These are phyloP conservation scores for Fraxinus albicans DNA, from an alignment of 305 asterid species.

Conservation along the genomic window DNA sequence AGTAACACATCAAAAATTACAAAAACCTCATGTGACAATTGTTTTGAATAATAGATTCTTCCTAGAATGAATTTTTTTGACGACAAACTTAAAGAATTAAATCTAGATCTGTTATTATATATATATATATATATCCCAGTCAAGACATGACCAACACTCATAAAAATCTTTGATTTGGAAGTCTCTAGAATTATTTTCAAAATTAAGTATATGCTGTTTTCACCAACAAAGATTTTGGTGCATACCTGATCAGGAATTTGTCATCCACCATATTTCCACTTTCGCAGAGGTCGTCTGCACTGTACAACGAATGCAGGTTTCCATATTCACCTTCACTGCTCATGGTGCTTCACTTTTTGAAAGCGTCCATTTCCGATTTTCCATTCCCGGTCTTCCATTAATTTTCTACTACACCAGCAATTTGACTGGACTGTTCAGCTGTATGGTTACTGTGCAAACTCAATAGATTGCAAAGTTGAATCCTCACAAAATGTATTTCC, in stretches of 20 bases:
- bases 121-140: neutral
- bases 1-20: neutral
- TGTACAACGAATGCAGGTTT: no score
- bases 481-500: conserved; percentile 20
- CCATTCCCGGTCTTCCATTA: neutral
- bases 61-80: neutral
- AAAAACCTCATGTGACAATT: neutral
- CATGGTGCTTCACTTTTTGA: neutral
- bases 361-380: neutral
- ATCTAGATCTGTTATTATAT: neutral
- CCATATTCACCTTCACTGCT: neutral
- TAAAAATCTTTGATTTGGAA: neutral
- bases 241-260: neutral
- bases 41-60: neutral
- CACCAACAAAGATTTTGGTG: neutral
- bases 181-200: neutral
- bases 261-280: neutral
- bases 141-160: neutral
- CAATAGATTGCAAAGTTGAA: neutral
- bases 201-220: neutral
- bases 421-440: neutral
- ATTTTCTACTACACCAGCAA: neutral
- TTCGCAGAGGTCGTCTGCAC: neutral
- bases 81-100: neutral
- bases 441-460: neutral